Base-by-base conservation (phyloP, 2,329 filamentous ascomycete genomes). In the Neofusicoccum laricinum region DNA sequence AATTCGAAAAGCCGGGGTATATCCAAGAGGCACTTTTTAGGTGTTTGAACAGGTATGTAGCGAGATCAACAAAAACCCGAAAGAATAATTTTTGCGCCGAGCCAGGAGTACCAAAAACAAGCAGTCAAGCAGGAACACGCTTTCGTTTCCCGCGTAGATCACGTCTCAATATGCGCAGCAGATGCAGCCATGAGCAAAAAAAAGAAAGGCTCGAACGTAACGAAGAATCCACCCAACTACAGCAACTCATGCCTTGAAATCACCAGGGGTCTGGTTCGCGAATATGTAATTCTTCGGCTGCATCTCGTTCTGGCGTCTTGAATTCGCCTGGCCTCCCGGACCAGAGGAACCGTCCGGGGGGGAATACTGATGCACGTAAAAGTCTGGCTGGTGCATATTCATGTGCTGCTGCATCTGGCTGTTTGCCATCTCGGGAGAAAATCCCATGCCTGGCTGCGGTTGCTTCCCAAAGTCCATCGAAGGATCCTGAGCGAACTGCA, bases 281-380 rank as follows among this genome's bases (percentile, higher is more conserved):
- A 83, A 83, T 15, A 79, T 79, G 67, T 80, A 83, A 64, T 74
- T 80, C 71, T 81, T 82, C 1, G 77, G 68, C 66, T 75, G 70
- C n/a, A 71, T 70, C 62, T 76, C 74, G 41, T 36, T 59, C 30
- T 46, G 55, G 8, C 67, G 68, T 25, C 70, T 67, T 36, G 70
- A 70, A n/a, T 71, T 72, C 50, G 38, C 25, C 40, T 64, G 49
- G 12, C 36, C 49, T 1, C 49, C 50, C 5, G 19, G 43, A 7
- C 40, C 61, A 19, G 49, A 38, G 2, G 61, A 36, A 17, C 55
- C 41, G 25, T 64, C 50, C 14, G 81, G 80, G 21, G 81, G 80
- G 34, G 72, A 76, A 68, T 82, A 82, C 66, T 82, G 78, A 59
- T 83, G 80, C 17, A 82, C 78, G 32, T 80, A 74, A 59, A 82